phyloP scores from a whole-genome alignment of 371 early-diverging fungal genomes.

The Circinella umbellata region DNA sequence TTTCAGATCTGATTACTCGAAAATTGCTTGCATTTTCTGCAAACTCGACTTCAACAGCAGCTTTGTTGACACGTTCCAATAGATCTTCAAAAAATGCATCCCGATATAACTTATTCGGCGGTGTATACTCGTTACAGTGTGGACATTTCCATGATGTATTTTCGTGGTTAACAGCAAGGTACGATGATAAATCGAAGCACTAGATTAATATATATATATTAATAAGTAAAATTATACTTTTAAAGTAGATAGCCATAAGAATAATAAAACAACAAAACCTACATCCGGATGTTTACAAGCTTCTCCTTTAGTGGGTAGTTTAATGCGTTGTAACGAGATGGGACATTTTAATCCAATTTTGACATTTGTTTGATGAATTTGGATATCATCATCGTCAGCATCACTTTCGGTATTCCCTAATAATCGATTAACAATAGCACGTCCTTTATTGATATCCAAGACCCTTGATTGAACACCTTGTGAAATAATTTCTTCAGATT shows the following conservation, averaged over 20 bases:
- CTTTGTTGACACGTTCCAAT: slow-evolving; percentile 25
- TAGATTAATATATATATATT: slow-evolving; percentile 2
- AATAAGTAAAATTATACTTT: no score
- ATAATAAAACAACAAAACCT: neutral
- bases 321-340: slow-evolving; percentile 34
- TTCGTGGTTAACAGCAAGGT: slow-evolving; percentile 28
- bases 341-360: slow-evolving; percentile 42
- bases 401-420: slow-evolving; percentile 19
- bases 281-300: slow-evolving; percentile 34
- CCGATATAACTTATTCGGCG: slow-evolving; percentile 23
- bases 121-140: slow-evolving; percentile 29
- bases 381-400: slow-evolving; percentile 41
- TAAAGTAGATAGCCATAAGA: neutral
- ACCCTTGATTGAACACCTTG: slow-evolving; percentile 4
- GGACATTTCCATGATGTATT: slow-evolving; percentile 43
- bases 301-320: slow-evolving; percentile 36
- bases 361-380: slow-evolving; percentile 30
- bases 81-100: slow-evolving; percentile 36
- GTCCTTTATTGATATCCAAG: slow-evolving; percentile 16
- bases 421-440: slow-evolving; percentile 23
- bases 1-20: slow-evolving; percentile 27
- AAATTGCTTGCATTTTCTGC: slow-evolving; percentile 21
- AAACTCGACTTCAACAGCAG: slow-evolving; percentile 37
- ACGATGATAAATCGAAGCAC: slow-evolving; percentile 47
- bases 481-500: slow-evolving; percentile 29